Conservation (phyloP, 2,329 filamentous ascomycete species). For the Ophiostoma pallidulum region DNA sequence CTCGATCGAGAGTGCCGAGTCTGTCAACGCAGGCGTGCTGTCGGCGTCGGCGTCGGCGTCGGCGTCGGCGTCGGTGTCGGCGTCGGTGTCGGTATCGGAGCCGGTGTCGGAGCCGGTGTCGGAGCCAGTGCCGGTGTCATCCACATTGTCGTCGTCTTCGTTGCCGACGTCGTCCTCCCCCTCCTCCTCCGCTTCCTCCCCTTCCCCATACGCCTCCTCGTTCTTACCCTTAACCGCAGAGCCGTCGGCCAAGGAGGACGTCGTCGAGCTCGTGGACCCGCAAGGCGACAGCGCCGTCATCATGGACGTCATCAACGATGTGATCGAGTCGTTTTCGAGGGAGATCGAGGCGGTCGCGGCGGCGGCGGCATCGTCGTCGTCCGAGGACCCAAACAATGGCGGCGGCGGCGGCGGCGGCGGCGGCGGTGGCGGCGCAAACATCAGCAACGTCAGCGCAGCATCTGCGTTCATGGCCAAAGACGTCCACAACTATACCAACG, state of each 20-base stretch:
- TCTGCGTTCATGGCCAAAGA: neutral
- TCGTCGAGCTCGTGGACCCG: conserved; percentile 25
- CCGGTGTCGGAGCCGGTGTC: too few species aligned
- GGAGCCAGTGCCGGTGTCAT: too few species aligned
- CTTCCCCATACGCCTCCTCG: too few species aligned
- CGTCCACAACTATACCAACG: neutral
- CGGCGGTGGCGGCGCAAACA: neutral
- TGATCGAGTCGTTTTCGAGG: conserved; percentile 19
- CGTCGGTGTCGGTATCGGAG: too few species aligned
- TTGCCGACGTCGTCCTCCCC: neutral
- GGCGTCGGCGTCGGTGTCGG: too few species aligned
- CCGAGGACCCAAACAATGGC: too few species aligned
- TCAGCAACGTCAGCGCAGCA: too few species aligned
- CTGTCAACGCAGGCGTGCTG: neutral
- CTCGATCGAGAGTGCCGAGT: conserved; percentile 10
- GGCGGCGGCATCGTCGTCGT: too few species aligned
- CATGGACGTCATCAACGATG: conserved; percentile 18
- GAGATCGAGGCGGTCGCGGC: conserved; percentile 15
- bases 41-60: neutral
- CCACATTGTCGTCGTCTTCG: too few species aligned
- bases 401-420: neutral
- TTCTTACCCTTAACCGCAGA: too few species aligned
- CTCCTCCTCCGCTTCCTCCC: neutral
- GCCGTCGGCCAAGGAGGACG: conserved; percentile 13
- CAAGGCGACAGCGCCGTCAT: conserved; percentile 16